Evolutionary conservation across 2,329 filamentous ascomycete species (phyloP).

Genomic region (Drechslerella dactyloides): DNA sequence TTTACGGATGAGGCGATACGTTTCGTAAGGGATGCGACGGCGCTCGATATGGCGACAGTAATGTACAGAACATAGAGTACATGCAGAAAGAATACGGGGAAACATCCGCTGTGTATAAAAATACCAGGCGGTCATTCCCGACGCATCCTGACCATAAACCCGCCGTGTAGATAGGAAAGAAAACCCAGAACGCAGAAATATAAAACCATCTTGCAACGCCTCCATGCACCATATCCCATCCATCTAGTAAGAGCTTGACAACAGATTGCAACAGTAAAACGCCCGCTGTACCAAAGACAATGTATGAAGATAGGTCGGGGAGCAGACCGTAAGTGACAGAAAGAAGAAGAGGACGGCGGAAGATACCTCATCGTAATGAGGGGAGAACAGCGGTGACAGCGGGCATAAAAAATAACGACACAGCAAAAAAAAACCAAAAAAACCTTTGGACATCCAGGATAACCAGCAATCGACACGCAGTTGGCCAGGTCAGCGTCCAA

Average conservation of each 20-base stretch:
- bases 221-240: background rate
- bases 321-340: no score
- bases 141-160: background rate
- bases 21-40: background rate
- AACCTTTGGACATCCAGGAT: no score
- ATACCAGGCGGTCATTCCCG: background rate
- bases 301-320: no score
- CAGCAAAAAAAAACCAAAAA: background rate
- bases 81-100: background rate
- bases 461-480: constrained; percentile 2
- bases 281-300: background rate
- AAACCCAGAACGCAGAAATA: background rate
- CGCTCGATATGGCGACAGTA: background rate
- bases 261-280: background rate
- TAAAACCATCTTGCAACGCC: background rate
- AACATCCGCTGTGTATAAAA: background rate
- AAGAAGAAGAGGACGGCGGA: background rate
- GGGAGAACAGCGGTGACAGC: background rate
- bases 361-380: no score
- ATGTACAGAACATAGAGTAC: constrained; percentile 1
- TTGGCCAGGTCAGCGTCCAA: constrained; percentile 11
- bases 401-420: background rate
- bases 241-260: constrained; percentile 1
- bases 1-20: background rate
- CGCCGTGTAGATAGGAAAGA: background rate